Percentiles rank a stretch among this genome's conserved stretches.
Evolutionary conservation across 2,329 filamentous ascomycete species (phyloP).

Genomic region (Capronia coronata): DNA sequence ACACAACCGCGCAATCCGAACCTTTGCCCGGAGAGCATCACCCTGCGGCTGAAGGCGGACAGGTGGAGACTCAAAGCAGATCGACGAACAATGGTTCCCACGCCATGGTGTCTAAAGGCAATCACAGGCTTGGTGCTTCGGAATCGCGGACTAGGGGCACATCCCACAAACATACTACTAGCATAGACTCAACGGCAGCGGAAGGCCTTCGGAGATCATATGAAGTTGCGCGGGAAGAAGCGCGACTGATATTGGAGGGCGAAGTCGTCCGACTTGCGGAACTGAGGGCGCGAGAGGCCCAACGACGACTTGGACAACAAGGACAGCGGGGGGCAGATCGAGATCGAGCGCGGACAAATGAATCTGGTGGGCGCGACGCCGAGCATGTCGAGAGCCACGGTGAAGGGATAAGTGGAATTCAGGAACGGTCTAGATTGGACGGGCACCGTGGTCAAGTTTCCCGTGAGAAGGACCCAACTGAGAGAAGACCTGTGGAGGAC

Average conservation of each 20-base stretch:
- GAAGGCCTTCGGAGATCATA: conserved; percentile 15
- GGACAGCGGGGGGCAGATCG: conserved; percentile 8
- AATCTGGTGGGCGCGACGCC: conserved; percentile 1
- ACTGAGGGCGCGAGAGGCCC: conserved; percentile 16
- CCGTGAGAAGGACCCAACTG: background rate
- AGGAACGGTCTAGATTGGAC: background rate
- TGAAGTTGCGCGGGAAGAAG: conserved; percentile 27
- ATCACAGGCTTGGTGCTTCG: background rate
- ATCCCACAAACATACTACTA: conserved; percentile 1
- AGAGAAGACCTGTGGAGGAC: background rate
- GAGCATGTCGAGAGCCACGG: background rate
- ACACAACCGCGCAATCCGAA: background rate
- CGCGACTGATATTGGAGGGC: conserved; percentile 27
- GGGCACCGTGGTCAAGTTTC: background rate
- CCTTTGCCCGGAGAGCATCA: background rate
- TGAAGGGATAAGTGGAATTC: background rate
- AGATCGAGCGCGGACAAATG: background rate
- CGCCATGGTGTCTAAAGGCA: too few species aligned
- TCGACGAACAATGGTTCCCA: too few species aligned
- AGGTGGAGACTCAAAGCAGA: background rate
- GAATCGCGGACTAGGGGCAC: conserved; percentile 2
- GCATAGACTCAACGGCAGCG: background rate
- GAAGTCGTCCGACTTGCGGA: conserved; percentile 23
- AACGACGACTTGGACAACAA: conserved; percentile 12
- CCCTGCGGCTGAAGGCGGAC: too few species aligned